Evolutionary conservation across 2,329 filamentous ascomycete genomes (phyloP), one percentile per base, ranked within the genome.

Genomic region (Achaetomium macrosporum): DNA sequence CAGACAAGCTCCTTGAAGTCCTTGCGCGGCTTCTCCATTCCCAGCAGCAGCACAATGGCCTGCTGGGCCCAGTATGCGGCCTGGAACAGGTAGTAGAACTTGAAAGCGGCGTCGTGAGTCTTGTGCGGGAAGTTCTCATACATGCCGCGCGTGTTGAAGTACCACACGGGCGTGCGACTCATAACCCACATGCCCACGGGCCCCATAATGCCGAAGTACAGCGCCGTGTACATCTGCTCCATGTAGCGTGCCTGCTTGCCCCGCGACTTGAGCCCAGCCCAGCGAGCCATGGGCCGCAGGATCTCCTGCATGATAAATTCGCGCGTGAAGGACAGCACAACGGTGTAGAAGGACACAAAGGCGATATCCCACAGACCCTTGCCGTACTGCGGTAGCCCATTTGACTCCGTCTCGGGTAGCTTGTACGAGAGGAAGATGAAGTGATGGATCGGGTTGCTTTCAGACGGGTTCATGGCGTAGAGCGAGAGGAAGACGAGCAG

Each of bases 61-160:
- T 96, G 91, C 76, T 96, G 91, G 3, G 88, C 83, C 92, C 92
- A 97, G 77, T 96, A 97, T 60, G 87, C 88, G 41, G 90, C 92
- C 73, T 97, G 85, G 64, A 96, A 87, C 58, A 97, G 78, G 69
- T 97, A 97, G 74, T 96, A 97, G 55, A 92, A 90, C 76, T 97
- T 97, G 81, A 96, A 90, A 37, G 79, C 64, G 53, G 77, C 88
- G 58, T 88, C 85, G 66, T 95, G 90, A 29, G 86, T 85, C 63
- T 81, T 79, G 71, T 96, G 91, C 5, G 91, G 91, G 69, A 90
- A 96, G 16, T 76, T 77, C 69, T 92, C 88, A 71, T 95, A 96
- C 88, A 96, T 95, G 69, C 83, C 89, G 29, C 75, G 76, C 2
- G 88, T 93, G 73, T 95, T 91, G 78, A 95, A 96, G 71, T 95